Conservation (phyloP, 1,284 basidiomycete genomes). For the Volvariella volvacea region DNA sequence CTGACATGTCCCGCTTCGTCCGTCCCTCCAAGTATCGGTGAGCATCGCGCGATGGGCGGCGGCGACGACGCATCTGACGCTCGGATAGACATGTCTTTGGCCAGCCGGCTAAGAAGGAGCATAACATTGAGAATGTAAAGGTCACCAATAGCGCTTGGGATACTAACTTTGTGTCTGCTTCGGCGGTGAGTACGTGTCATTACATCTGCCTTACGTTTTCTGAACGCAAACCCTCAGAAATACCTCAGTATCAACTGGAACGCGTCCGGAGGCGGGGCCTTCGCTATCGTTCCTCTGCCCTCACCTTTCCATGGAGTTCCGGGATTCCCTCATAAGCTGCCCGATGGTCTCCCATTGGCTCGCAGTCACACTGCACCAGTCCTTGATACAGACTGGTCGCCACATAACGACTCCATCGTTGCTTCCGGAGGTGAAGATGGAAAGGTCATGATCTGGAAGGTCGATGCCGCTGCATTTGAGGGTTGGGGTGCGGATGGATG, state of each 20-base stretch:
- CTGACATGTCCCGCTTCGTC: conserved; percentile 62
- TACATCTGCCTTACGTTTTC: conserved; percentile 1
- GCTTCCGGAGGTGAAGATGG: conserved; percentile 93
- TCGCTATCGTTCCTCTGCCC: conserved; percentile 84
- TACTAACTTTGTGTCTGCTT: conserved; percentile 90
- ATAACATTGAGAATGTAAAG: conserved; percentile 87
- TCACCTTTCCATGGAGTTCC: conserved; percentile 60
- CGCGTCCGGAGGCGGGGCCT: conserved; percentile 92
- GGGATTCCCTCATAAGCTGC: conserved; percentile 73
- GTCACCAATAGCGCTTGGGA: conserved; percentile 91
- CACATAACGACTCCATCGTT: conserved; percentile 87
- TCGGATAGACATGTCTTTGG: conserved; percentile 81
- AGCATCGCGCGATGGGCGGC: conserved; percentile 17
- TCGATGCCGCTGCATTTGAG: conserved; percentile 65
- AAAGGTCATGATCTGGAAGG: conserved; percentile 86
- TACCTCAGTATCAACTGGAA: conserved; percentile 95
- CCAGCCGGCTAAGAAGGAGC: conserved; percentile 77
- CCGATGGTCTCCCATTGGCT: conserved; percentile 89
- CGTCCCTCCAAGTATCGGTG: conserved; percentile 70
- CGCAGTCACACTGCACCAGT: conserved; percentile 81
- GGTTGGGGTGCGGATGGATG: conserved; percentile 86
- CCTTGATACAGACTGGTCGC: conserved; percentile 97
- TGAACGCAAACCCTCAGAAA: conserved; percentile 37
- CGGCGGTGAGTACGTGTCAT: conserved; percentile 46
- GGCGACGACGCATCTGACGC: background rate